phyloP scores from a whole-genome alignment of 1,284 basidiomycete genomes.

The Tilletiopsis washingtonensis region DNA sequence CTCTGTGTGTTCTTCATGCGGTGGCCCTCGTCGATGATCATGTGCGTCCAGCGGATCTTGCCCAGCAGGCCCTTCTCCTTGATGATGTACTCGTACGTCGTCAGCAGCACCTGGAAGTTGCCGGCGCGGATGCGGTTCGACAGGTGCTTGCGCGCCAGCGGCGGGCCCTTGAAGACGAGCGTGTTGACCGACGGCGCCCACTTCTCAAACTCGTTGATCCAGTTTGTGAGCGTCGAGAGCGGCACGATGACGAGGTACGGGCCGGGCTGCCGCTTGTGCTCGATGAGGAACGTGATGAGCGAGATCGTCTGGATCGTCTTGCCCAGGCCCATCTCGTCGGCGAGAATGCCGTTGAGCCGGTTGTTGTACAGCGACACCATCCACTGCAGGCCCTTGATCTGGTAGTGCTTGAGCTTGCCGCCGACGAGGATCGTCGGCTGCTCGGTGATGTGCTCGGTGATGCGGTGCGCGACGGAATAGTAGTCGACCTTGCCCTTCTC shows the following conservation, averaged over 20 bases:
- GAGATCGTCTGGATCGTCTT: constrained; percentile 48
- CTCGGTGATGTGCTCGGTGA: constrained; percentile 75
- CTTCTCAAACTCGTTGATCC: constrained; percentile 47
- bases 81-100: constrained; percentile 48
- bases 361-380: constrained; percentile 48
- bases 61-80: constrained; percentile 47
- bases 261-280: constrained; percentile 45
- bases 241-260: constrained; percentile 48
- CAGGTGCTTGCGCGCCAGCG: constrained; percentile 40
- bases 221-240: constrained; percentile 46
- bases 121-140: constrained; percentile 33
- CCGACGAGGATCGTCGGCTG: constrained; percentile 72
- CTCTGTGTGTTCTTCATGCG: constrained; percentile 99
- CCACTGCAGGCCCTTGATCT: constrained; percentile 48
- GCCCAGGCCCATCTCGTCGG: constrained; percentile 48
- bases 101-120: constrained; percentile 45
- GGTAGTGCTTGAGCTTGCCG: constrained; percentile 46
- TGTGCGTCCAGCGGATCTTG: constrained; percentile 47
- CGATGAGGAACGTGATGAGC: constrained; percentile 47
- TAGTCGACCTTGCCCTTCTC: constrained; percentile 76
- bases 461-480: constrained; percentile 89
- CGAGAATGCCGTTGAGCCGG: constrained; percentile 46
- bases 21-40: constrained; percentile 62
- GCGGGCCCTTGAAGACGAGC: constrained; percentile 46
- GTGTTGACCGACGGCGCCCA: constrained; percentile 45